phyloP scores from a whole-genome alignment of 805 yeast genomes.

The Kazachstania kunashirensis region DNA sequence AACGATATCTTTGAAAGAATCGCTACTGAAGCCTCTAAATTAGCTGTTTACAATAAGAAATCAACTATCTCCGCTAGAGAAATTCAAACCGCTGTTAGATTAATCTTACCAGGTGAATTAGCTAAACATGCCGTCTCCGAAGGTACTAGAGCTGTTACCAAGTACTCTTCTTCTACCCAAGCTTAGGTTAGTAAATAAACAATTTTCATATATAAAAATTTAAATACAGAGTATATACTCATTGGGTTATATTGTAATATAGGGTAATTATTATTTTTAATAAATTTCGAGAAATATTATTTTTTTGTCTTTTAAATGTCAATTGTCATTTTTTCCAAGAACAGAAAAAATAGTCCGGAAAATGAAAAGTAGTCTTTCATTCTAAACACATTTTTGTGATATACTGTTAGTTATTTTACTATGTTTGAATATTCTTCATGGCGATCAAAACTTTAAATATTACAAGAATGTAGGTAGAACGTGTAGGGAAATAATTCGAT shows the following conservation, averaged over 20 bases:
- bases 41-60: constrained; percentile 98
- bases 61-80: constrained; percentile 97
- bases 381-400: no score
- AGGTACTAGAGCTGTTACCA: constrained; percentile 97
- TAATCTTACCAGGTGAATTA: constrained; percentile 96
- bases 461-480: no score
- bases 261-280: background rate
- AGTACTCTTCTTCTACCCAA: constrained; percentile 65
- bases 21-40: constrained; percentile 94
- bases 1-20: constrained; percentile 97
- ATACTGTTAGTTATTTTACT: no score
- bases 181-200: constrained; percentile 19
- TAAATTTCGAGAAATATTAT: background rate
- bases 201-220: background rate
- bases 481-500: no score
- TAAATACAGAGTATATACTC: constrained; percentile 1
- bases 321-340: background rate
- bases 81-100: constrained; percentile 97
- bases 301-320: background rate
- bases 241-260: constrained; percentile 1
- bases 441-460: no score
- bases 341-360: background rate
- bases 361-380: no score
- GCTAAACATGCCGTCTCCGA: constrained; percentile 98
- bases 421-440: no score